phyloP scores from a whole-genome alignment of 2,329 filamentous ascomycete species.

The Mariannaea elegans region DNA sequence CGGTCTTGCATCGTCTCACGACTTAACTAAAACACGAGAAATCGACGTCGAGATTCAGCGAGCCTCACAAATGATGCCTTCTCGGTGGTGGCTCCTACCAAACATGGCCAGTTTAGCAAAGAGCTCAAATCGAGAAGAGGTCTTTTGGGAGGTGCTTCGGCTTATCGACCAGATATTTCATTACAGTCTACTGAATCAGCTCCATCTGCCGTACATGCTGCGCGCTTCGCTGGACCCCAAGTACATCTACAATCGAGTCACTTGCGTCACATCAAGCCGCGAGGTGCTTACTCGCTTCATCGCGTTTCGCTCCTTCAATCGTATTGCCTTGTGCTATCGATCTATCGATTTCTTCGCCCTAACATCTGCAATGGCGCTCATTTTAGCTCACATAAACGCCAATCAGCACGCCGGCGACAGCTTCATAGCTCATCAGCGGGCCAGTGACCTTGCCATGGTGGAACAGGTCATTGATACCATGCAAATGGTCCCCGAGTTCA shows the following conservation, averaged over 20 bases:
- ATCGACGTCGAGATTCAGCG: not conserved
- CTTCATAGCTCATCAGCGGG: slow-evolving; percentile 10
- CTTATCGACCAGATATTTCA: slow-evolving; percentile 2
- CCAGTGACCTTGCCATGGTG: slow-evolving; percentile 11
- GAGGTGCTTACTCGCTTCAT: slow-evolving; percentile 7
- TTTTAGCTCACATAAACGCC: slow-evolving; percentile 11
- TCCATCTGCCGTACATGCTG: slow-evolving; percentile 10
- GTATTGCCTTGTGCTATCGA: slow-evolving; percentile 2
- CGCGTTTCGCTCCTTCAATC: slow-evolving; percentile 9
- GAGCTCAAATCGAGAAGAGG: not conserved
- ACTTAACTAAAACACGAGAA: not conserved
- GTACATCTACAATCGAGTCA: slow-evolving; percentile 7
- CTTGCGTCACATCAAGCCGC: slow-evolving; percentile 15
- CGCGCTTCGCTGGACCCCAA: not conserved
- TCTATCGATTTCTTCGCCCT: slow-evolving; percentile 18
- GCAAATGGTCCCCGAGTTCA: not conserved
- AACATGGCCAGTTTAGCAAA: not conserved
- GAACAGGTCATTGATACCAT: slow-evolving; percentile 14
- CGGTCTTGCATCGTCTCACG: not conserved
- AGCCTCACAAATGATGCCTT: not conserved
- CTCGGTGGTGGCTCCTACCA: not conserved
- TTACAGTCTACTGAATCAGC: slow-evolving; percentile 8
- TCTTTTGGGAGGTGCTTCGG: not conserved
- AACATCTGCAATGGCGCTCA: slow-evolving; percentile 8
- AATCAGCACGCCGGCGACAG: not conserved